Evolutionary conservation across 2,329 filamentous ascomycete species (phyloP).

Genomic region (Volutella citrinella): DNA sequence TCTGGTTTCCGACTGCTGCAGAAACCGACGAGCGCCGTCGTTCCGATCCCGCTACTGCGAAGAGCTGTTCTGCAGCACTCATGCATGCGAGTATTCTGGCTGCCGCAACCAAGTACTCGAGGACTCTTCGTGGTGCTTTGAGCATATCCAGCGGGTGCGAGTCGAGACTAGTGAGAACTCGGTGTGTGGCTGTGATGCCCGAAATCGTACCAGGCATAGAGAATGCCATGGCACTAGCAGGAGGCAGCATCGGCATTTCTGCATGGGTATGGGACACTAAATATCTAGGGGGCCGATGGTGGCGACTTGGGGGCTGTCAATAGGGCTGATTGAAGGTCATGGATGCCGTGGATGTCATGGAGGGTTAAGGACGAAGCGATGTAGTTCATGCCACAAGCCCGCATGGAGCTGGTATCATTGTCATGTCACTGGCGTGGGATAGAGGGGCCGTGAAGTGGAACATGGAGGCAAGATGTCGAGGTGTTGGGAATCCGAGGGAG

Average conservation of each 20-base stretch:
- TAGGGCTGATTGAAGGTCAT: constrained; percentile 12
- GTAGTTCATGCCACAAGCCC: too few relatives aligned
- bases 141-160: constrained; percentile 11
- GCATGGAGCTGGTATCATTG: too few relatives aligned
- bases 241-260: not conserved
- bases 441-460: too few relatives aligned
- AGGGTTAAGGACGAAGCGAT: constrained; percentile 13
- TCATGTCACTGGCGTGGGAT: too few relatives aligned
- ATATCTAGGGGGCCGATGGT: not conserved
- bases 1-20: constrained; percentile 13
- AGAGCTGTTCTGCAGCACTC: constrained; percentile 16
- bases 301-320: constrained; percentile 11
- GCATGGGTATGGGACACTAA: too few relatives aligned
- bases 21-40: constrained; percentile 1
- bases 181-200: too few relatives aligned
- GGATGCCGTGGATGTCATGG: constrained; percentile 17
- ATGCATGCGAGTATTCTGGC: constrained; percentile 16
- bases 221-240: too few relatives aligned
- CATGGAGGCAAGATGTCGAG: too few relatives aligned
- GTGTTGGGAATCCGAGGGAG: too few relatives aligned
- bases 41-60: not conserved
- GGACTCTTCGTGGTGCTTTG: constrained; percentile 13
- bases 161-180: constrained; percentile 1
- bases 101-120: constrained; percentile 13
- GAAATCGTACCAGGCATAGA: too few relatives aligned